Percentiles rank a stretch among this genome's conserved stretches.
phyloP scores from a whole-genome alignment of 495 filamentous ascomycete genomes.

The Penicillium cataractarum region DNA sequence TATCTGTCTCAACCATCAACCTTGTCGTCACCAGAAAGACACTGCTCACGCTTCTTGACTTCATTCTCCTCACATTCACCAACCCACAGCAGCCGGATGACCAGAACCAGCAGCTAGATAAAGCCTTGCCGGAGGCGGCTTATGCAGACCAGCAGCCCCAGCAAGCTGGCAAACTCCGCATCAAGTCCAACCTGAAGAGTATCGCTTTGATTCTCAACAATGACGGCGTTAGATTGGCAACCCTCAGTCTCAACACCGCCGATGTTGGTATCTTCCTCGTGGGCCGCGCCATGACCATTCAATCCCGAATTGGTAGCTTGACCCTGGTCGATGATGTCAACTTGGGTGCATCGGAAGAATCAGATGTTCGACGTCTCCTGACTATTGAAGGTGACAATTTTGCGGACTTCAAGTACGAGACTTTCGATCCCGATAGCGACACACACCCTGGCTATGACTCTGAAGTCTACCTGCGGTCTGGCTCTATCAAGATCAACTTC shows the following conservation, averaged over 20 bases:
- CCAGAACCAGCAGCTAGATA: conserved; percentile 39
- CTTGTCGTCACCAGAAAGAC: conserved; percentile 92
- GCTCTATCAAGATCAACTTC: conserved; percentile 95
- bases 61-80: conserved; percentile 92
- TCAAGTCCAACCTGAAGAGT: conserved; percentile 91
- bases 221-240: conserved; percentile 92
- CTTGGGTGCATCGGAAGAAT: conserved; percentile 78
- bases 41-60: conserved; percentile 91
- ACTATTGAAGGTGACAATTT: conserved; percentile 95
- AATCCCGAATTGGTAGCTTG: conserved; percentile 83
- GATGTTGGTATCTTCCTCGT: conserved; percentile 88
- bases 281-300: conserved; percentile 81
- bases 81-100: conserved; percentile 58
- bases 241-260: conserved; percentile 86
- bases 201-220: conserved; percentile 97
- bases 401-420: conserved; percentile 97
- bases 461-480: conserved; percentile 83
- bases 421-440: conserved; percentile 76
- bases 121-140: conserved; percentile 50
- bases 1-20: conserved; percentile 93
- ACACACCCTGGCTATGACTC: conserved; percentile 94
- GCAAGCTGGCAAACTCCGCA: conserved; percentile 63
- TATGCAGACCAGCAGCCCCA: conserved; percentile 45
- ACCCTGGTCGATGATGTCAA: conserved; percentile 93
- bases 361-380: conserved; percentile 81